phyloP scores from a whole-genome alignment of 2,329 filamentous ascomycete species.

The Alternaria ethzedia region DNA sequence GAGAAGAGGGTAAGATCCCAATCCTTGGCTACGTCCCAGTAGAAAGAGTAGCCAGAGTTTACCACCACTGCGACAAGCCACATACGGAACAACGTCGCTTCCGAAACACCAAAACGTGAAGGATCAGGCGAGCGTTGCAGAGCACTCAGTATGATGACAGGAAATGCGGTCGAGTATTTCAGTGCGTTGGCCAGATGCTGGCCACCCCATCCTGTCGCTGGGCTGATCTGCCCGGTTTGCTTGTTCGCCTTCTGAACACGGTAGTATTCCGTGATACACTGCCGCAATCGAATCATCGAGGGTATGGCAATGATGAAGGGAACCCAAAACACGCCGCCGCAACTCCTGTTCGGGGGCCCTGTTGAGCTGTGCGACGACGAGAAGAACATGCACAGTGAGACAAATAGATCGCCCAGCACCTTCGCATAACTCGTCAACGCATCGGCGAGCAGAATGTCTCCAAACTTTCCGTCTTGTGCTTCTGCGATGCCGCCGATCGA shows the following conservation, averaged over 20 bases:
- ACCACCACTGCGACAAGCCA: constrained; percentile 74
- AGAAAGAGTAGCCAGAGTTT: constrained; percentile 95
- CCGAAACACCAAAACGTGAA: constrained; percentile 58
- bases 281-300: constrained; percentile 83
- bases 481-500: constrained; percentile 85
- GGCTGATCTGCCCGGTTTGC: constrained; percentile 46
- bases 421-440: constrained; percentile 94
- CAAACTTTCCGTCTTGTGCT: constrained; percentile 88
- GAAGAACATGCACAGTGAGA: constrained; percentile 91
- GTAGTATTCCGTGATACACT: constrained; percentile 87
- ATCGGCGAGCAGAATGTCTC: constrained; percentile 91
- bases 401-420: constrained; percentile 86
- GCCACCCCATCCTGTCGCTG: constrained; percentile 72
- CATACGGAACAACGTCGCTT: constrained; percentile 62
- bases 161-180: constrained; percentile 94
- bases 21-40: constrained; percentile 96
- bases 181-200: constrained; percentile 91
- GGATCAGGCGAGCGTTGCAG: constrained; percentile 70
- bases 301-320: constrained; percentile 85
- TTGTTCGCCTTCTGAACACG: constrained; percentile 68
- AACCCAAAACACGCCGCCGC: constrained; percentile 79
- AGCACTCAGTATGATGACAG: constrained; percentile 82
- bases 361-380: constrained; percentile 74
- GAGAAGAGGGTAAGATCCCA: constrained; percentile 92
- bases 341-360: constrained; percentile 78